Evolutionary conservation across 495 filamentous ascomycete genomes (phyloP), one percentile per base, ranked within the genome.

Genomic region (Aspergillus egyptiacus): DNA sequence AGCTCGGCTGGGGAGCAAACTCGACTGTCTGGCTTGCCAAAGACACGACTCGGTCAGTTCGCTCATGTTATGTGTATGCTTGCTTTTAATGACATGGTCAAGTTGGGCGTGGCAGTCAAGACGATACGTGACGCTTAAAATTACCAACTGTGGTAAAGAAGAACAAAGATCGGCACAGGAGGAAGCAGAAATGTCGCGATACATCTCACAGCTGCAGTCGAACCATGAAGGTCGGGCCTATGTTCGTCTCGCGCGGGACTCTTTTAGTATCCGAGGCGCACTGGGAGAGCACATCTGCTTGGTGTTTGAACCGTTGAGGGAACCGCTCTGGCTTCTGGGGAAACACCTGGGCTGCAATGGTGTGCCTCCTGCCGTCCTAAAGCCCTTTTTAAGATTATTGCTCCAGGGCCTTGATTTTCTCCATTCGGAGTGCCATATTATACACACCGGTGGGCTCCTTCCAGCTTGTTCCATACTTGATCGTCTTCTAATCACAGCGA

Each of bases 381-480:
- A 67, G 42, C 45, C 51, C 8, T 61, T 61, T 45, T 41, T 68
- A 3, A 54, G 49, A 24, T 43, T 63, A 31, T 24, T 72, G 18
- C 58, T 72, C 8, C 36, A 56, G 24, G 65, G 63, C 36, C 60
- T 71, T 17, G 58, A 68, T 52, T 71, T 63, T 53, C 58, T 70
- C 19, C 68, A 70, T 51, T 59, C 60, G 17, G 61, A 67, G 38
- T 65, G 57, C 35, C 61, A 61, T 42, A 37, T 68, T 28, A 66
- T 71, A 43, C 65, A 71, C 44, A 63, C 66, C 41, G 66, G 66
- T 61, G 35, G 44, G 51, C 55, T 28, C 23, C n/a, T 22, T 27
- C 18, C 27, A 30, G 20, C 18, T n/a, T 22, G 37, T 6, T 10
- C 36, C 17, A 3, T 28, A 32, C 13, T 15, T n/a, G n/a, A 14